phyloP scores from a whole-genome alignment of 2,329 filamentous ascomycete species.

The Ceratocystis eucalypticola region DNA sequence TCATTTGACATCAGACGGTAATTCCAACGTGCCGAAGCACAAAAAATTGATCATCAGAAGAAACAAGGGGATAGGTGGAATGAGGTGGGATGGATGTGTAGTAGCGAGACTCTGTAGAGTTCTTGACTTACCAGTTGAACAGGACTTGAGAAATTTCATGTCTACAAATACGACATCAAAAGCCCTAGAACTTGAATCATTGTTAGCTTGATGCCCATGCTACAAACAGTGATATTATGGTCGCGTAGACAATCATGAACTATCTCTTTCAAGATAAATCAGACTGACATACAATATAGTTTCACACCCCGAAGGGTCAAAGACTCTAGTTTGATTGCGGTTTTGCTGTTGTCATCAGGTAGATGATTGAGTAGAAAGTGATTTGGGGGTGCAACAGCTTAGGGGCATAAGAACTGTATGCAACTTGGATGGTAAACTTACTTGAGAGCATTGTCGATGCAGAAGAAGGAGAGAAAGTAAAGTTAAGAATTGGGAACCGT shows the following conservation, averaged over 20 bases:
- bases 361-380: slow-evolving; percentile 19
- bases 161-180: slow-evolving; percentile 10
- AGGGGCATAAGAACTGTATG: neutral
- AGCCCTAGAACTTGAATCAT: slow-evolving; percentile 13
- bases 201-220: neutral
- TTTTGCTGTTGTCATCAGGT: slow-evolving; percentile 71
- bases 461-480: slow-evolving; percentile 16
- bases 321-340: slow-evolving; percentile 98
- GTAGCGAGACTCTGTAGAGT: neutral
- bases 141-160: slow-evolving; percentile 8
- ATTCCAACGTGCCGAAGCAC: slow-evolving; percentile 69
- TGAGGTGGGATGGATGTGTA: neutral
- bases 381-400: slow-evolving; percentile 17
- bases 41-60: slow-evolving; percentile 44
- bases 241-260: slow-evolving; percentile 6
- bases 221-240: neutral
- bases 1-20: slow-evolving; percentile 79
- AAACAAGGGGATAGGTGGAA: slow-evolving; percentile 4
- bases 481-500: slow-evolving; percentile 19
- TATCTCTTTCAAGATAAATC: slow-evolving; percentile 34
- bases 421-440: slow-evolving; percentile 24
- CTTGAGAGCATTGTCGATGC: slow-evolving; percentile 19
- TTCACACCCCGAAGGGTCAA: slow-evolving; percentile 74
- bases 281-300: slow-evolving; percentile 85
- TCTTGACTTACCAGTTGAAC: slow-evolving; percentile 14